Evolutionary conservation across 306 rosid genomes (phyloP), one percentile per base, ranked within the genome.

Genomic region (Quercus bicolor): DNA sequence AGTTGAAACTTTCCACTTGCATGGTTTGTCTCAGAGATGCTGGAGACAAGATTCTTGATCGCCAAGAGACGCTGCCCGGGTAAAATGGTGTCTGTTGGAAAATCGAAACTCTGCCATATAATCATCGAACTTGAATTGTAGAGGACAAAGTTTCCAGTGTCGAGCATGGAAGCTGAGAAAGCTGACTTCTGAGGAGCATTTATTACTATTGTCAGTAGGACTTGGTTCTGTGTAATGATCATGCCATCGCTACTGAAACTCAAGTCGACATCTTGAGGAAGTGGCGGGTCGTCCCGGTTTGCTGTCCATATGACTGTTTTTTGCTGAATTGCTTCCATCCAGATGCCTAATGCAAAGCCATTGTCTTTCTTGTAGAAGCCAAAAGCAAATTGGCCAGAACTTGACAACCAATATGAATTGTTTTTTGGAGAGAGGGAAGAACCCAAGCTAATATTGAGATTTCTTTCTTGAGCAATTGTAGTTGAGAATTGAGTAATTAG

Each of bases 111-210:
- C 73, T 76, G 76, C 82, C 77, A 80, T 8, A 76, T 56, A 59
- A 73, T 59, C 10, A 28, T 23, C 43, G 59, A 53, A 6, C 14
- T 1, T 5, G 55, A 52, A 34, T 68, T 48, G 70, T 64, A 61
- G 69, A 86, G 72, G 19, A 80, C 83, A 2, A 86, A 81, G 60
- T 86, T 81, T 13, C 87, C 87, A 6, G 78, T 24, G 53, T 86
- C 34, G 55, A 81, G 80, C 80, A 83, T 68, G 24, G 76, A 80
- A 68, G 89, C 85, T 0, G 26, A 29, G 48, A 31, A 60, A 23
- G 48, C 48, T 5, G 80, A 33, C 62, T 60, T 24, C 14, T 1
- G 2, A 37, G 55, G 21, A 52, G 43, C 40, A 9, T 68, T n/a
- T 4, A 6, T 0, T 3, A 56, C 11, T 70, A 1, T 12, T 29